phyloP scores from a whole-genome alignment of 371 early-diverging fungal genomes.

The Lichtheimia ramosa region DNA sequence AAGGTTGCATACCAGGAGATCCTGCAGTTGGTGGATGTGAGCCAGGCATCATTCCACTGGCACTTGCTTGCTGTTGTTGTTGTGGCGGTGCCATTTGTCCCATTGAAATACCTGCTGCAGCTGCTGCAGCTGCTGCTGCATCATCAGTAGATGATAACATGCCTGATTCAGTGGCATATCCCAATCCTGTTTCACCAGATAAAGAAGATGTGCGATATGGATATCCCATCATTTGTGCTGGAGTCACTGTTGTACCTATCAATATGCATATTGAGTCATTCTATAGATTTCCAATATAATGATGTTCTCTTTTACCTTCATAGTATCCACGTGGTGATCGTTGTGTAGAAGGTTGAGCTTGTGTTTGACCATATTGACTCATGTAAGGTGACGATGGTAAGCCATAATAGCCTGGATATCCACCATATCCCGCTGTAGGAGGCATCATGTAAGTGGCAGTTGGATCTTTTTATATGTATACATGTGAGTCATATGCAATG shows the following conservation, averaged over 20 bases:
- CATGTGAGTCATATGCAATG: background rate
- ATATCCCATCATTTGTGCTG: slow-evolving; percentile 24
- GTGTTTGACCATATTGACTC: slow-evolving; percentile 10
- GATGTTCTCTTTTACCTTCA: slow-evolving; percentile 5
- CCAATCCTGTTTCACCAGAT: slow-evolving; percentile 1
- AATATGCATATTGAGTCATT: background rate
- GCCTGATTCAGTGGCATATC: slow-evolving; percentile 3
- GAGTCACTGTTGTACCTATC: slow-evolving; percentile 12
- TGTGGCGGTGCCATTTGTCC: slow-evolving; percentile 6
- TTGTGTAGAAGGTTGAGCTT: slow-evolving; percentile 6
- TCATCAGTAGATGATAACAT: background rate
- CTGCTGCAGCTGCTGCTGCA: slow-evolving; percentile 2
- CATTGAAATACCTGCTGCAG: slow-evolving; percentile 10
- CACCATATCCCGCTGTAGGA: slow-evolving; percentile 9
- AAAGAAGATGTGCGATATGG: slow-evolving; percentile 4
- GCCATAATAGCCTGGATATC: slow-evolving; percentile 16
- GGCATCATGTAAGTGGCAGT: slow-evolving; percentile 6
- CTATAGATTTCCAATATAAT: background rate
- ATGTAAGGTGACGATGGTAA: slow-evolving; percentile 14
- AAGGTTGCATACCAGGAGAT: slow-evolving; percentile 8
- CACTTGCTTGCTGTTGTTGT: background rate
- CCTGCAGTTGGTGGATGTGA: slow-evolving; percentile 6
- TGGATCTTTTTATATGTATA: background rate
- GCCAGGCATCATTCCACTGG: background rate
- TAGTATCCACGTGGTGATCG: slow-evolving; percentile 15